Evolutionary conservation across 768 basidiomycete genomes (phyloP).

Genomic region (Suillus placidus): DNA sequence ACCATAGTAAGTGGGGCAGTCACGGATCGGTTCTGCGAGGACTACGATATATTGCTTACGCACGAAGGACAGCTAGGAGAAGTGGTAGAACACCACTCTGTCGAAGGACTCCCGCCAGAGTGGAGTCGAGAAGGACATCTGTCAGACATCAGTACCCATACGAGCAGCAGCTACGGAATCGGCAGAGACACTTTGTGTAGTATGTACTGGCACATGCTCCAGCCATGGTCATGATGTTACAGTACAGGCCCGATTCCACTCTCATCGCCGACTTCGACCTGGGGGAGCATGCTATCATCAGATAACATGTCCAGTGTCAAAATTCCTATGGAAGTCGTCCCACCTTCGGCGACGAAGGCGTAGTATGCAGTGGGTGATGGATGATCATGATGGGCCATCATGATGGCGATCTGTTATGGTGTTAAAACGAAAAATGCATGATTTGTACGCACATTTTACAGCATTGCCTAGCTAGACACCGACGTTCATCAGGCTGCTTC

Average conservation of each 20-base stretch:
- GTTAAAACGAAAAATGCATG: not conserved
- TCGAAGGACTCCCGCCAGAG: not conserved
- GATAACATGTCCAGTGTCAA: not conserved
- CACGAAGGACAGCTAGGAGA: not conserved
- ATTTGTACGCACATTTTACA: not conserved
- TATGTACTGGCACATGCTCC: not conserved
- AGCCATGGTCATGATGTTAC: not conserved
- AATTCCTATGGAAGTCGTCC: not conserved
- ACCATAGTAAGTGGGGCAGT: not conserved
- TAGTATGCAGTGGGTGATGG: not conserved
- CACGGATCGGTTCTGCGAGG: not conserved
- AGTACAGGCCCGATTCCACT: not conserved
- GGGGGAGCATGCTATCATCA: not conserved
- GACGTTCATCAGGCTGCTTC: not conserved
- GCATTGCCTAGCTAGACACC: not conserved
- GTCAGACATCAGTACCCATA: not conserved
- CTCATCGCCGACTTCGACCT: not conserved
- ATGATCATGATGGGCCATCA: no score
- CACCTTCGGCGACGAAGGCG: not conserved
- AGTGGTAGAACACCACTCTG: not conserved
- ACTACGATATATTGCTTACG: not conserved
- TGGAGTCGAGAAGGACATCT: not conserved
- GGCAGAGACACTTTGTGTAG: not conserved
- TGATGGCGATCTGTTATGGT: not conserved
- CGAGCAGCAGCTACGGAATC: not conserved